A percentile compares a stretch with the other conserved stretches of the same genome.
These are phyloP conservation scores for Heritiera littoralis DNA, from an alignment of 345 rosid species.

Conservation along the genomic window DNA sequence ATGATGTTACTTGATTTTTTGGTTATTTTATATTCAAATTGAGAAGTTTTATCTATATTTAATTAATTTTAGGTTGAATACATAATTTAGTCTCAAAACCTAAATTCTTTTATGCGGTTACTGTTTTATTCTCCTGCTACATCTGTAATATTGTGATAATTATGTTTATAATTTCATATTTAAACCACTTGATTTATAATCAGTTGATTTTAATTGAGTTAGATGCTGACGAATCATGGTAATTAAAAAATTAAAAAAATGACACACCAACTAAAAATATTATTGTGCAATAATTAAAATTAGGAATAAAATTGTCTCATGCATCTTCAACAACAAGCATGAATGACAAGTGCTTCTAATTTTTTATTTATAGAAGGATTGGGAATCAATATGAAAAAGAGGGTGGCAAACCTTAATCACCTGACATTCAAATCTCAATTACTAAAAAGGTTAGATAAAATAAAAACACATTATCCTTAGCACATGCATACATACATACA, in stretches of 20 bases:
- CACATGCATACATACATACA: not conserved
- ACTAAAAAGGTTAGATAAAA: not conserved
- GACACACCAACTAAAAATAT: slow-evolving; percentile 13
- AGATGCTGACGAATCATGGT: no score
- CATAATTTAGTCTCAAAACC: no score
- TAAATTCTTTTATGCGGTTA: no score
- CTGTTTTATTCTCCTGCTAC: no score
- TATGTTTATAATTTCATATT: no score
- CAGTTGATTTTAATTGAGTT: no score
- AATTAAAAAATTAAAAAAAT: not conserved
- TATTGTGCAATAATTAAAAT: not conserved
- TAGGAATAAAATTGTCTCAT: slow-evolving; percentile 11
- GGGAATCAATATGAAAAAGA: not conserved
- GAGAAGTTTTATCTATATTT: no score
- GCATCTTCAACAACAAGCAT: slow-evolving; percentile 27
- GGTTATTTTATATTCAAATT: no score
- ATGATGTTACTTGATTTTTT: no score
- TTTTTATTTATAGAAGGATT: not conserved
- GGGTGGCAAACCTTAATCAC: slow-evolving; percentile 5
- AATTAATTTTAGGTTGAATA: no score
- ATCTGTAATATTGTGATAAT: no score
- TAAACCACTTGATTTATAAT: no score
- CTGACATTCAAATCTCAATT: not conserved
- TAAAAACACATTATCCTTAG: not conserved
- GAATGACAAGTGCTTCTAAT: not conserved